A percentile compares a stretch with the other conserved stretches of the same genome.
These are phyloP conservation scores for Myriosclerotinia curreyana DNA, from an alignment of 2,329 filamentous ascomycete genomes.

Conservation along the genomic window DNA sequence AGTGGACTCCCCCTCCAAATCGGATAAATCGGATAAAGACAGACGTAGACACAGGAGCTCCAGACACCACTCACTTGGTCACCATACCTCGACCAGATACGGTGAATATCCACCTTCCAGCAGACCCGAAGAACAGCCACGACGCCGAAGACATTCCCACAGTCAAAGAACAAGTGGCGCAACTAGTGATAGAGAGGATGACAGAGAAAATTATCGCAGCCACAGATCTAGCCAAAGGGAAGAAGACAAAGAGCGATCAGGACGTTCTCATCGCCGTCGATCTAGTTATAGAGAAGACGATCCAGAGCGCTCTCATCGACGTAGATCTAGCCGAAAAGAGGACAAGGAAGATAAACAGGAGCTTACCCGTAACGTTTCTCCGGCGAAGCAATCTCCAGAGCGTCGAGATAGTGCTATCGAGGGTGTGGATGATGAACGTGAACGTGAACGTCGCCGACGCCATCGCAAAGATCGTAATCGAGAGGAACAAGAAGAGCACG, in stretches of 20 bases:
- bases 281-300: constrained; percentile 6
- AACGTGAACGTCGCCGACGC: constrained; percentile 25
- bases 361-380: constrained; percentile 9
- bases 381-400: constrained; percentile 23
- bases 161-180: constrained; percentile 1
- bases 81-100: constrained; percentile 5
- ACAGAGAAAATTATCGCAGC: constrained; percentile 6
- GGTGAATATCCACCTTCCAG: constrained; percentile 19
- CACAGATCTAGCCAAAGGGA: constrained; percentile 11
- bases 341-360: constrained; percentile 15
- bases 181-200: constrained; percentile 13
- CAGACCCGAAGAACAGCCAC: constrained; percentile 15
- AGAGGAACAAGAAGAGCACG: constrained; percentile 38
- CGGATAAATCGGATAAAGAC: constrained; percentile 8
- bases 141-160: constrained; percentile 21
- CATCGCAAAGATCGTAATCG: constrained; percentile 32
- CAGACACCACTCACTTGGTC: constrained; percentile 19
- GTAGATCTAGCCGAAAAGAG: constrained; percentile 3
- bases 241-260: constrained; percentile 1
- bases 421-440: constrained; percentile 27
- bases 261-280: constrained; percentile 11
- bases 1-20: neutral
- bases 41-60: constrained; percentile 20
- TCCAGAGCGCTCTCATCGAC: constrained; percentile 4
- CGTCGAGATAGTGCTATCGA: constrained; percentile 37